Evolutionary conservation across 2,329 filamentous ascomycete genomes (phyloP), one percentile per base, ranked within the genome.

Genomic region (Colletotrichum chlorophyti): DNA sequence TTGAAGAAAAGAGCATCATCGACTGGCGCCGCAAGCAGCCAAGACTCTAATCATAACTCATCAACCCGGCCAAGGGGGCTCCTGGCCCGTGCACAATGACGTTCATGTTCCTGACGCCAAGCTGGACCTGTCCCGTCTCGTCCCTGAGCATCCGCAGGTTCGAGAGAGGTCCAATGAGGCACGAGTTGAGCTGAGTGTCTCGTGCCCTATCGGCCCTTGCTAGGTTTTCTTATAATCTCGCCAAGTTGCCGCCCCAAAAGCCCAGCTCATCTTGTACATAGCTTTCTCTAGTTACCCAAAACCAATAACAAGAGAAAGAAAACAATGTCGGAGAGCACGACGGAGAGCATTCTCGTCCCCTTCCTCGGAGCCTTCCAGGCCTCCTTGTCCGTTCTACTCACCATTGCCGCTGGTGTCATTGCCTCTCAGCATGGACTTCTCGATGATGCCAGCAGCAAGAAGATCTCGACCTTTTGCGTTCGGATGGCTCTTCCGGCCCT

Each of bases 351-450:
- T 11, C 37, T 71, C 26, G 64, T 69, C 53, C 79, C 78, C 19
- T 76, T 80, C 57, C 57, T 79, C 2, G 77, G 73, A 1, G 79
- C 78, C 23, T 68, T 81, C 24, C 78, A 81, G 66, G 79, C 79
- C 23, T 74, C 72, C 45, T 65, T 81, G 24, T 79, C 78, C 1
- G 78, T 81, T 2, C 69, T 81, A 4, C 71, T 82, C 3, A 77
- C 79, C 21, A 77, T 82, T 21, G 70, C 62, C 17, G 79, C 78
- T 54, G 79, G 79, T 14, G 73, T 69, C 12, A 32, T 78, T 6
- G 75, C 78, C 0, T 76, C 75, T 1, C 67, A 70, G 32, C 67
- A 75, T 27, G 67, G 70, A 4, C 65, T 81, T 3, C 70, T 81
- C 5, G 69, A 71, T 32, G 62, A 68, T 21, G 41, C 53, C 4